A percentile compares a stretch with the other conserved stretches of the same genome.
These are phyloP conservation scores for Fomitopsis pinicola DNA, from an alignment of 1,284 basidiomycete species.

Conservation along the genomic window DNA sequence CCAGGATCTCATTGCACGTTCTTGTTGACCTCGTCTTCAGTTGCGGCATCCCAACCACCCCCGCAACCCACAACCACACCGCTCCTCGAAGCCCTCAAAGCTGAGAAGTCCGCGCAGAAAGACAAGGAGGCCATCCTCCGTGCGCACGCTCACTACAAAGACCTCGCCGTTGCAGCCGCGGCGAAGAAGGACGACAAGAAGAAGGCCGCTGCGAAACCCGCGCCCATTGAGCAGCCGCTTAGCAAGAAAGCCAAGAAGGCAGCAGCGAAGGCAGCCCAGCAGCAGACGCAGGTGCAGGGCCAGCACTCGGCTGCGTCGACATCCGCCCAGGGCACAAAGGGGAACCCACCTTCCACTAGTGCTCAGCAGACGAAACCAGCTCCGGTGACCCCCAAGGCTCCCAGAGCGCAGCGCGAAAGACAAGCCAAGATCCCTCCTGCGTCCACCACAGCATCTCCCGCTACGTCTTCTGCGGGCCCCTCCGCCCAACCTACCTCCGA, in stretches of 20 bases:
- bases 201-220: constrained; percentile 33
- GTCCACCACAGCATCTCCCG: constrained; percentile 5
- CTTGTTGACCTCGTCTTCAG: constrained; percentile 40
- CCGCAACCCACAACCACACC: constrained; percentile 78
- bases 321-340: constrained; percentile 11
- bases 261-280: constrained; percentile 19
- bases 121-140: constrained; percentile 69
- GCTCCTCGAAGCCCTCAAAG: constrained; percentile 83
- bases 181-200: constrained; percentile 48
- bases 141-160: constrained; percentile 67
- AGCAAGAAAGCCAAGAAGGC: constrained; percentile 39
- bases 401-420: constrained; percentile 4
- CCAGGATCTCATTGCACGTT: neutral
- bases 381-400: constrained; percentile 5
- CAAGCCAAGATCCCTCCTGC: constrained; percentile 4
- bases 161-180: constrained; percentile 24
- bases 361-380: constrained; percentile 9
- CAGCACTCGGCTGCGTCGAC: neutral
- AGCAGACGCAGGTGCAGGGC: constrained; percentile 9
- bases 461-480: constrained; percentile 5
- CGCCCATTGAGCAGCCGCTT: constrained; percentile 13
- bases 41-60: constrained; percentile 52
- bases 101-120: constrained; percentile 68
- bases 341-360: constrained; percentile 13
- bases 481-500: neutral